Evolutionary conservation across 2,329 filamentous ascomycete genomes (phyloP), one percentile per base, ranked within the genome.

Genomic region (Curvularia spicifera): DNA sequence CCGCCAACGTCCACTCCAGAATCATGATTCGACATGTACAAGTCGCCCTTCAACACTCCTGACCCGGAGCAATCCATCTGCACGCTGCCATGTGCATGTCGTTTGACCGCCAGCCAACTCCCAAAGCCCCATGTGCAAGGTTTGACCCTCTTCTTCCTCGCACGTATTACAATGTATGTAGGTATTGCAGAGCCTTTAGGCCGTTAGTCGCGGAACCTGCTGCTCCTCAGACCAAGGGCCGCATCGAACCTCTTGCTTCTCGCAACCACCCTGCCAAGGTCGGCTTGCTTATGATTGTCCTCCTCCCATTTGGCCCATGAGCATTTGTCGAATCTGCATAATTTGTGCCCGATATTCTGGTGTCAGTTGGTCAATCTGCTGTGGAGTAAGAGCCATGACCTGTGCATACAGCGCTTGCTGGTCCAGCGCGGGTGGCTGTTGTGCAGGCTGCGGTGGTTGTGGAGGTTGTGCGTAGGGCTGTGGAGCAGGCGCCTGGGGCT

Each of bases 331-430:
- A 55, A 97, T 80, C 37, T 88, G 83, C 80, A 97, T 84, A 54
- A 98, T 89, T 76, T 97, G 92, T 60, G 86, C 85, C 53, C 90
- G 84, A 71, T 95, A 89, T 20, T 86, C 85, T 37, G 91, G 89
- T 5, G 90, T 87, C 48, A 97, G 80, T 71, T 87, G 85, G 73
- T 94, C 89, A 67, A 98, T 93, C 56, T 91, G 87, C 57, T 91
- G 84, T 70, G 91, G 89, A 2, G 92, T 86, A 80, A 97, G 87
- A 53, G 85, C 86, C 80, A 97, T 83, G 47, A 97, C 90, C 68
- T 93, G 90, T 63, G 90, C 86, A 75, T 97, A 88, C 53, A 97
- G 83, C 43, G 88, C 87, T 47, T 91, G 88, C 42, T 90, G 86
- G 75, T 71, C 43, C 72, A 71, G 28, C 71, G 72, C 39, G 70